Percentiles rank a stretch among this genome's conserved stretches.
Conservation (phyloP, 495 filamentous ascomycete genomes). For the Aspergillus ostianus region DNA sequence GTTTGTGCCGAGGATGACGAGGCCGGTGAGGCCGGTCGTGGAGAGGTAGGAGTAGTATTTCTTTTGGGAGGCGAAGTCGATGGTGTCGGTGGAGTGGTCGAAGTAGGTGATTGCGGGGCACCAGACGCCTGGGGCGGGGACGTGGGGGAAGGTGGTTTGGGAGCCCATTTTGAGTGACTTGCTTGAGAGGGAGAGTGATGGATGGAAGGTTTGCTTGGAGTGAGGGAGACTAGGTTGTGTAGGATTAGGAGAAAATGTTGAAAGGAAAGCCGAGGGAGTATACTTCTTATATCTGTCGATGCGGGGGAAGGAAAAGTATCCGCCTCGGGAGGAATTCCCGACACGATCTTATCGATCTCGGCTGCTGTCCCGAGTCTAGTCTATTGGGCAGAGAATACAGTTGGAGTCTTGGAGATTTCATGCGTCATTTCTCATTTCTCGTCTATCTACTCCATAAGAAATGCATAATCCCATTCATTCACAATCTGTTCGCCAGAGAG, state of each 20-base stretch:
- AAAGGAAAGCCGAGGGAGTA: neutral
- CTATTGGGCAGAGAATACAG: neutral
- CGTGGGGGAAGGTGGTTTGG: slow-evolving; percentile 17
- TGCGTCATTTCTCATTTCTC: slow-evolving; percentile 1
- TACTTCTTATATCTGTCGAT: slow-evolving; percentile 9
- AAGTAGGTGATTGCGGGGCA: slow-evolving; percentile 49
- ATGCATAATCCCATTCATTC: too few relatives aligned
- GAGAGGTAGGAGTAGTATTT: slow-evolving; percentile 59
- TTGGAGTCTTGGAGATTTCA: neutral
- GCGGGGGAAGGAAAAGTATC: slow-evolving; percentile 19
- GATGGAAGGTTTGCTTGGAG: neutral
- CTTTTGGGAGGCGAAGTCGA: slow-evolving; percentile 48
- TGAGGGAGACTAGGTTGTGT: neutral
- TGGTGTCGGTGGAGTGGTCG: slow-evolving; percentile 48
- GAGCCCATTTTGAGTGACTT: slow-evolving; percentile 17
- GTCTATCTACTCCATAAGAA: neutral
- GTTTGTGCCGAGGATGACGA: slow-evolving; percentile 64
- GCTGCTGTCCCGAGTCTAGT: neutral
- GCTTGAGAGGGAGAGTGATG: neutral
- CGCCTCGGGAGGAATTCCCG: slow-evolving; percentile 14
- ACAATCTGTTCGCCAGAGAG: too few relatives aligned
- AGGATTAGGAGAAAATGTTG: neutral
- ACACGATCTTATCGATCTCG: slow-evolving; percentile 3
- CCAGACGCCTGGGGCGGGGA: slow-evolving; percentile 35
- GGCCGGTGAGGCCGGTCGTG: slow-evolving; percentile 51